phyloP scores from a whole-genome alignment of 257 asterid genomes.

The Plantago major region DNA sequence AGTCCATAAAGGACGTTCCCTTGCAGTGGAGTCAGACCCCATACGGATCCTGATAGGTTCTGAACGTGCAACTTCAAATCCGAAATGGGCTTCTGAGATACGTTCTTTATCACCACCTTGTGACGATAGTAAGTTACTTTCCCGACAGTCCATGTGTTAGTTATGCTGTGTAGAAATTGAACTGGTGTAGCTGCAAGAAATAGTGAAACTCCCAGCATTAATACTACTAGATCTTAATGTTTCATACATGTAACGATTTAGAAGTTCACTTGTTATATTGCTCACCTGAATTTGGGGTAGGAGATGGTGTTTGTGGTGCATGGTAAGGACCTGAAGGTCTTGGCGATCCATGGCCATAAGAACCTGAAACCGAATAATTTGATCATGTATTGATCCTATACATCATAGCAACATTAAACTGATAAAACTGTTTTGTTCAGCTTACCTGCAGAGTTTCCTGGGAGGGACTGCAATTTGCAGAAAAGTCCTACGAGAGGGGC shows the following conservation, averaged over 20 bases:
- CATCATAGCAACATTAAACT: not conserved
- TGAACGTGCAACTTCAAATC: conserved; percentile 46
- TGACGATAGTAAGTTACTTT: conserved; percentile 54
- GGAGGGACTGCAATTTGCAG: conserved; percentile 46
- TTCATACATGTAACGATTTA: not conserved
- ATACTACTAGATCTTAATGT: not conserved
- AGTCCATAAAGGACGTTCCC: conserved; percentile 50
- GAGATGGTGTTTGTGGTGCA: conserved; percentile 7
- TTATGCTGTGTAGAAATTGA: conserved; percentile 59
- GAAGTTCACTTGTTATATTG: not conserved
- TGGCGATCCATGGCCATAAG: conserved; percentile 21
- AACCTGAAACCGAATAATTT: conserved; percentile 24
- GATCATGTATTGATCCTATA: not conserved
- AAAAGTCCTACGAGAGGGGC: conserved; percentile 80
- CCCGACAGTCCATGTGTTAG: conserved; percentile 56
- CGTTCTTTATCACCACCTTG: conserved; percentile 61
- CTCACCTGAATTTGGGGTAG: conserved; percentile 8
- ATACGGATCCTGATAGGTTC: conserved; percentile 56
- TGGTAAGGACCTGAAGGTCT: conserved; percentile 27
- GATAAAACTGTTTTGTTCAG: not conserved
- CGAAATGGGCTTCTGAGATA: conserved; percentile 46
- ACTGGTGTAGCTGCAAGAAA: conserved; percentile 45
- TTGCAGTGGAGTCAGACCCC: conserved; percentile 62
- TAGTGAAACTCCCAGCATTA: not conserved
- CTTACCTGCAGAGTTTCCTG: conserved; percentile 45